phyloP scores from a whole-genome alignment of 306 rosid species.

The Aeschynomene evenia region DNA sequence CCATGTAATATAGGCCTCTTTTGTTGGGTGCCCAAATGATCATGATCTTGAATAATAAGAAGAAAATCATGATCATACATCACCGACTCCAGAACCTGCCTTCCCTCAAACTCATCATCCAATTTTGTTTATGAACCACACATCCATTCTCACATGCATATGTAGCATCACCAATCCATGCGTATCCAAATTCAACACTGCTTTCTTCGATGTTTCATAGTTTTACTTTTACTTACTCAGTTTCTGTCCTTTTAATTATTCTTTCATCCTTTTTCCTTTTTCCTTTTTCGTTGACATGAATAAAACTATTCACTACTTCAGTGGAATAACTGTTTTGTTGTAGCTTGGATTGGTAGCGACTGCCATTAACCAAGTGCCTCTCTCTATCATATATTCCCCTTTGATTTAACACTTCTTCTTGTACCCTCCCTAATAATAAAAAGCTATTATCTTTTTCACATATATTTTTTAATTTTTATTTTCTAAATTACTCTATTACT shows the following conservation, averaged over 20 bases:
- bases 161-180: neutral
- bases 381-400: neutral
- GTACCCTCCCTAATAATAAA: neutral
- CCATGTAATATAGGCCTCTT: too few relatives aligned
- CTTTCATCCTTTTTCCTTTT: too few relatives aligned
- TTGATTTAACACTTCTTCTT: neutral
- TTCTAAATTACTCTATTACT: neutral
- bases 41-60: conserved; percentile 23
- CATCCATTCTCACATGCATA: conserved; percentile 18
- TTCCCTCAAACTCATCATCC: neutral
- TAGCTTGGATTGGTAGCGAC: neutral
- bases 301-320: neutral
- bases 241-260: neutral
- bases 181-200: conserved; percentile 24
- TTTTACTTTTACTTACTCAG: conserved; percentile 1
- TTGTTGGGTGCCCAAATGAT: conserved; percentile 41
- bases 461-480: neutral
- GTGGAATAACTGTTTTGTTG: neutral
- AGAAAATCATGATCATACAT: conserved; percentile 45
- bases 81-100: neutral
- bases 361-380: neutral
- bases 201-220: neutral
- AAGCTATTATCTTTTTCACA: neutral
- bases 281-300: neutral
- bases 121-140: neutral